Base-by-base conservation (phyloP, 129 eudicot genomes). In the Calendula officinalis region DNA sequence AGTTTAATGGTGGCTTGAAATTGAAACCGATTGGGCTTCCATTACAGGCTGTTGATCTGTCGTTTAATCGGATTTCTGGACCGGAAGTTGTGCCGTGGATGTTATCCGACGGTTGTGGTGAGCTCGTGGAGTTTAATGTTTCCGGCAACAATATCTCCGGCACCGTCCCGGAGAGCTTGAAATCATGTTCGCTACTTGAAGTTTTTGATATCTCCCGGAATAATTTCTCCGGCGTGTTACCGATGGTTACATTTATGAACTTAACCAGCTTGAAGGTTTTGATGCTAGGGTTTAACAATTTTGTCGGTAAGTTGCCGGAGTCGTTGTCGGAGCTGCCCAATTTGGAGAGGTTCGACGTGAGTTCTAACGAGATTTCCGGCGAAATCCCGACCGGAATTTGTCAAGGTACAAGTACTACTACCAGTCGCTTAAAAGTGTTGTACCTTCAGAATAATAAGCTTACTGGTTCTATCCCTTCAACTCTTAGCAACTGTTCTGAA, bases 401-500 rank as follows among this genome's bases (percentile, higher is more conserved):
- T 59, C 70, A 69, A 34, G 43, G 63, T 54, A 40, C 72, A 6
- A 56, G 64, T 9, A 66, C 50, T 64, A 66, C 62, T 57, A 7
- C 54, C 8, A 42, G 70, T 37, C 17, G 73, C 36, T 82, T 94
- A 56, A 78, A 76, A 67, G 86, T 79, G 67, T 75, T 94, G 78
- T 86, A 77, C 56, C 81, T 94, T 58, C 99, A 94, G 82, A 89
- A 94, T 32, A 94, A 94, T 62, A 35, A 49, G 54, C 68, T 88
- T 30, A 61, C 68, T 1, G 99, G 99, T 56, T 63, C 77, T 5
- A 82, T 94, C 7, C 99, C 99, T 5, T 71, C 74, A 2, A 61
- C 65, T 70, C 65, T 94, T 51, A 66, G 92, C 8, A 86, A 94
- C 32, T 94, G 99, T 62, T 69, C 97, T 2, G 41, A 81, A 17